Base-by-base conservation (phyloP, 306 rosid species). In the Rosa multiflora region DNA sequence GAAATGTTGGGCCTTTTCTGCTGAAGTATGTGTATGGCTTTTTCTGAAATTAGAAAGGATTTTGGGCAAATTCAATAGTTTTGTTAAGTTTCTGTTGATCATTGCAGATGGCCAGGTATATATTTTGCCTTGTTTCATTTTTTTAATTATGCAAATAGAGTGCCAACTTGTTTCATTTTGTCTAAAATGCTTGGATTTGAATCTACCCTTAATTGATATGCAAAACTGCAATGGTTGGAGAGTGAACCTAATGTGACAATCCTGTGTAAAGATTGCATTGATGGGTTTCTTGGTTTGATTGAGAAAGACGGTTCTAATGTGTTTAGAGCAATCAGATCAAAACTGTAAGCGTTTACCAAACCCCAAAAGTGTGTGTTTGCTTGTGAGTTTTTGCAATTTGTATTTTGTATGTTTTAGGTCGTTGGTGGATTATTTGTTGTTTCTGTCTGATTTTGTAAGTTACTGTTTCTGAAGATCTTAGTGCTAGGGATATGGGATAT, bases 401-500 rank as follows among this genome's bases (percentile, higher is more conserved):
- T 26, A 52, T 29, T 13, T 23, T 63, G 6, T 3, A 37, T 39
- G 53, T 20, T 8, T 46, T 61, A 4, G 8, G 69, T 71, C 66
- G 75, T 66, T 42, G 42, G 68, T 53, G 59, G 52, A 68, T 13
- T 76, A 23, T 72, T 2, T 53, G 43, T 13, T 6, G 40, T 14
- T 56, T 55, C 56, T 47, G 69, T 52, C 72, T 79, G 70, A 84
- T 63, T 83, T 69, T 47, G 44, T 15, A 23, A 66, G 32, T 75
- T 61, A 6, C 18, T 13, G 46, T 49, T 40, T 44, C 52, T 75
- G 26, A 78, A 94, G 99, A 85, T 95, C 83, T 73, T 95, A 88
- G 97, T 91, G 48, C 86, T 87, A 46, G 98, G 98, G 76, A 91
- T 95, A 81, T 91, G 99, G n/a, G n/a, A n/a, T n/a, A n/a, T n/a